Base-by-base conservation (phyloP, 345 rosid genomes). In the Brassica rapa region DNA sequence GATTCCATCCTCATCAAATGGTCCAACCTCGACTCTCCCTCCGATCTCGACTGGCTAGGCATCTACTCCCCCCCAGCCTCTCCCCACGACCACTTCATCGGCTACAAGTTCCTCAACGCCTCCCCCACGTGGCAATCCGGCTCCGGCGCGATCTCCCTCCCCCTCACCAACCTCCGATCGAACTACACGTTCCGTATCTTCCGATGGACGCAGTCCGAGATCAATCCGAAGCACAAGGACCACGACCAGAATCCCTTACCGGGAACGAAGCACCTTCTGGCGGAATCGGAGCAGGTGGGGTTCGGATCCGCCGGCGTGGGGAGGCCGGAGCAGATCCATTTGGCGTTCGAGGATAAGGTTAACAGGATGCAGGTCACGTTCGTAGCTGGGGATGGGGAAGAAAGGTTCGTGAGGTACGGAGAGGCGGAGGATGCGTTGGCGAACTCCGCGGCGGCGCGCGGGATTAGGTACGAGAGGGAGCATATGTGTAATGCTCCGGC, bases 231-330 rank as follows among this genome's bases (percentile, higher is more conserved):
- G 15, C 83, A 68, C 25, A 81, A 66, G 12, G 97, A 92, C 76
- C 92, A 94, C 49, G 98, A 94, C 30, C 88, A 86, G 64, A 92
- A 94, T 70, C 97, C 97, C 15, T 79, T 94, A 7, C 98, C 97
- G 0, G 89, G 87, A 2, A 85, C 96, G 2, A 80, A 83, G 16
- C 92, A 90, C 69, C 80, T 79, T 46, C 72, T 94, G 43, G 88
- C 86, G 15, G 61, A 83, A 71, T 88, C 97, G 19, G 89, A 74
- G 68, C 64, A 73, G 37, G 75, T 88, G n/a, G 85, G 82, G 61
- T 90, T 89, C 82, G 82, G 71, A 63, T 49, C 85, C 33, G 91
- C 80, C n/a, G 53, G 53, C 53, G 89, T 83, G 2, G 78, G 72
- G 0, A 84, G 82, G 15, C 94, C 97, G 70, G 94, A 90, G 80